Evolutionary conservation across 106 monocot genomes (phyloP).

Genomic region (Allium sativum): DNA sequence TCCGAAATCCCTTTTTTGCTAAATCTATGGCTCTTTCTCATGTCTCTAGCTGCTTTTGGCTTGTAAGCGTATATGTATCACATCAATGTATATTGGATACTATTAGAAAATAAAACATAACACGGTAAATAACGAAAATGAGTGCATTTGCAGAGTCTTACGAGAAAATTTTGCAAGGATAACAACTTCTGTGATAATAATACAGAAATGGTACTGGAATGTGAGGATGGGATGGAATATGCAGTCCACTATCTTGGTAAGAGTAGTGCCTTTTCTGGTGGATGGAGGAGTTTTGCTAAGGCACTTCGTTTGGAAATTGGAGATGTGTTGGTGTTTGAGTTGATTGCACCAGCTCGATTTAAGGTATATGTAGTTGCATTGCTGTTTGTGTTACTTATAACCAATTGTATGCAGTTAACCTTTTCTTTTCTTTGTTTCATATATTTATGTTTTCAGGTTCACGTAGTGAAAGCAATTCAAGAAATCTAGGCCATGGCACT

Average conservation of each 20-base stretch:
- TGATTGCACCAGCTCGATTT: background rate
- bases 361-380: background rate
- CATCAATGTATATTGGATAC: too few relatives aligned
- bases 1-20: background rate
- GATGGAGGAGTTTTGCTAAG: background rate
- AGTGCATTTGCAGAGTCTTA: too few relatives aligned
- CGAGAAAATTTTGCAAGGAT: background rate
- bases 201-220: background rate
- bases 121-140: too few relatives aligned
- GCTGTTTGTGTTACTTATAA: too few relatives aligned
- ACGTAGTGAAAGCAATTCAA: too few relatives aligned
- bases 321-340: constrained; percentile 6
- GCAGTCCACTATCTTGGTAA: background rate
- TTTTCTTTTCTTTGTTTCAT: too few relatives aligned
- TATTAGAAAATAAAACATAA: too few relatives aligned
- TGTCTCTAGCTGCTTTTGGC: background rate
- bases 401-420: too few relatives aligned
- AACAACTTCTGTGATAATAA: background rate
- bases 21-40: background rate
- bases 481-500: too few relatives aligned
- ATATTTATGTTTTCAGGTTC: too few relatives aligned
- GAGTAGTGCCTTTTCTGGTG: background rate
- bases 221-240: background rate
- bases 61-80: background rate
- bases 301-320: background rate